These are phyloP conservation scores for Mesembryanthemum crystallinum DNA, from an alignment of 148 eudicot genomes.

Conservation along the genomic window DNA sequence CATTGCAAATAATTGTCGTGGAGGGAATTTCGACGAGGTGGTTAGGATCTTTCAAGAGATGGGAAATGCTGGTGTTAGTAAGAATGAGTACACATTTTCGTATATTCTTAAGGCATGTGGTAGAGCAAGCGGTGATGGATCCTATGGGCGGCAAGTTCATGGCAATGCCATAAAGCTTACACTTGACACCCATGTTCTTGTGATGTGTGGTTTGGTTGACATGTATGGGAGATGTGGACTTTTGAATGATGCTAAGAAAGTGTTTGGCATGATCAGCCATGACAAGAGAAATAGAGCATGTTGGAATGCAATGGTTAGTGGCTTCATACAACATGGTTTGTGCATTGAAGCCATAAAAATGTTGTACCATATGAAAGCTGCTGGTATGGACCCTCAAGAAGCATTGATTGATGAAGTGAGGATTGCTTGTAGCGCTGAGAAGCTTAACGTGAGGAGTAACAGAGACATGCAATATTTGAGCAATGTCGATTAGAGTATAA, in stretches of 20 bases:
- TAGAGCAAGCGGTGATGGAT: slow-evolving; percentile 40
- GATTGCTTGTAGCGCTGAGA: slow-evolving; percentile 43
- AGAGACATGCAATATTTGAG: not conserved
- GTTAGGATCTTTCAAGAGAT: slow-evolving; percentile 46
- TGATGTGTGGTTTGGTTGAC: slow-evolving; percentile 64
- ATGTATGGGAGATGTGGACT: slow-evolving; percentile 62
- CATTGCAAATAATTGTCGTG: slow-evolving; percentile 46
- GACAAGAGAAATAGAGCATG: slow-evolving; percentile 39
- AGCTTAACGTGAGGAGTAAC: not conserved
- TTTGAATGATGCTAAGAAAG: slow-evolving; percentile 44
- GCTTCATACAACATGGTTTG: slow-evolving; percentile 44
- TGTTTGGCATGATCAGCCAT: slow-evolving; percentile 35
- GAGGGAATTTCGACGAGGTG: slow-evolving; percentile 37
- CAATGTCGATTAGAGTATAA: too few species aligned
- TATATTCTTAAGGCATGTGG: slow-evolving; percentile 72
- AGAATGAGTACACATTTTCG: slow-evolving; percentile 52
- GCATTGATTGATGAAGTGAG: slow-evolving; percentile 49
- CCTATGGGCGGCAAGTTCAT: slow-evolving; percentile 59
- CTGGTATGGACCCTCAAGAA: slow-evolving; percentile 54
- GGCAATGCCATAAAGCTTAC: slow-evolving; percentile 55
- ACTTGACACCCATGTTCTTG: slow-evolving; percentile 41
- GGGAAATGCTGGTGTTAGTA: slow-evolving; percentile 53
- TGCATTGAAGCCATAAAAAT: slow-evolving; percentile 57
- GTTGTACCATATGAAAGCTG: slow-evolving; percentile 64
- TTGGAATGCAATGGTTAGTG: slow-evolving; percentile 71